phyloP scores from a whole-genome alignment of 306 rosid genomes.

The Quercus alba region DNA sequence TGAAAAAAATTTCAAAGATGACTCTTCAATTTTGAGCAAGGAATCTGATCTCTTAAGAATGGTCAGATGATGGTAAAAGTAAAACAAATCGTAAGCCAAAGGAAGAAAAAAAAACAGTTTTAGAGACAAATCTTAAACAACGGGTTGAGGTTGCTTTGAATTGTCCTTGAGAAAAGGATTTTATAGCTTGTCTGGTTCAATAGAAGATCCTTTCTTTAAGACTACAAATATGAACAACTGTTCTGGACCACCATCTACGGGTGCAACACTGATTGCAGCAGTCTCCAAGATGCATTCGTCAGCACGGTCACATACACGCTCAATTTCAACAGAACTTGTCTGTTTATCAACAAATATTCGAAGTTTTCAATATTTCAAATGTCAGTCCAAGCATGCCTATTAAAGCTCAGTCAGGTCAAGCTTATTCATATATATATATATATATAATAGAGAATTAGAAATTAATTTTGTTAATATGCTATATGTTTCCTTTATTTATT shows the following conservation, averaged over 20 bases:
- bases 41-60: not conserved
- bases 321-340: conserved; percentile 80
- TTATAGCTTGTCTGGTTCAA: conserved; percentile 49
- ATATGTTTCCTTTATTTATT: too few relatives aligned
- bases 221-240: conserved; percentile 62
- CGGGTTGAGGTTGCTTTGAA: conserved; percentile 76
- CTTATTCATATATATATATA: not conserved
- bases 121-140: conserved; percentile 57
- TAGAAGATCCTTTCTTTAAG: conserved; percentile 43
- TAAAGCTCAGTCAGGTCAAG: not conserved
- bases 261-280: conserved; percentile 60
- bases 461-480: too few relatives aligned
- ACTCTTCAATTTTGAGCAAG: not conserved
- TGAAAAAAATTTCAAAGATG: not conserved
- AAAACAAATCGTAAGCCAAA: not conserved
- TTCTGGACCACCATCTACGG: conserved; percentile 14
- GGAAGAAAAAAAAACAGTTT: not conserved
- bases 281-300: conserved; percentile 71
- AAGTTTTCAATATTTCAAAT: not conserved
- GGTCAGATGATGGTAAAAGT: not conserved
- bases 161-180: conserved; percentile 57
- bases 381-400: not conserved
- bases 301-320: conserved; percentile 60
- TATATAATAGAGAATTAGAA: too few relatives aligned
- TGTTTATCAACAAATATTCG: conserved; percentile 14